phyloP scores from a whole-genome alignment of 345 rosid species.

The Populus nigra region DNA sequence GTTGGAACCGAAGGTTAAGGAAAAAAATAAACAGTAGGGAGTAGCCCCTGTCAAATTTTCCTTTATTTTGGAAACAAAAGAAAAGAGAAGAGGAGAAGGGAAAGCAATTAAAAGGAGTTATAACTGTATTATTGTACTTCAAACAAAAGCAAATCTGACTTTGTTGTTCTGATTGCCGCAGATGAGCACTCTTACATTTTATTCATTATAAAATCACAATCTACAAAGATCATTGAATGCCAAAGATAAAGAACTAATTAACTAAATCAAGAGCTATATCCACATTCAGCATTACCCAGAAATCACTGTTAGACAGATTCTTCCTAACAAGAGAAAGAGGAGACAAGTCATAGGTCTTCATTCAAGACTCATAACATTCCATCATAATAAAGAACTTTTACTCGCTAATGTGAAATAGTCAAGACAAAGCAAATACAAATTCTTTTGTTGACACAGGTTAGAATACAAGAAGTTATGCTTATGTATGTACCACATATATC shows the following conservation, averaged over 20 bases:
- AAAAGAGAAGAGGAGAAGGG: not conserved
- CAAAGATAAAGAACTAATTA: not conserved
- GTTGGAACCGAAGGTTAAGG: constrained; percentile 1
- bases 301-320: not conserved
- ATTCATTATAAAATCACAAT: not conserved
- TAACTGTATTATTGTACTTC: not conserved
- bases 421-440: not conserved
- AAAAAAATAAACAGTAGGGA: not conserved
- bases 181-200: not conserved
- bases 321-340: not conserved
- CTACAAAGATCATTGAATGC: not conserved
- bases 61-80: not conserved
- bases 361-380: not conserved
- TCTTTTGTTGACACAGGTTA: not conserved
- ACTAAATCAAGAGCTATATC: not conserved
- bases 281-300: not conserved
- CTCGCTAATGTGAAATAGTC: not conserved
- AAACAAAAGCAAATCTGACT: constrained; percentile 5
- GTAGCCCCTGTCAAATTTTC: not conserved
- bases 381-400: not conserved
- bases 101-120: not conserved
- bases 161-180: not conserved
- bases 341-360: not conserved
- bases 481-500: constrained; percentile 3
- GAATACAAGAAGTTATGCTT: not conserved